Base-by-base conservation (phyloP, 805 yeast genomes). In the Grigorovia humatica region DNA sequence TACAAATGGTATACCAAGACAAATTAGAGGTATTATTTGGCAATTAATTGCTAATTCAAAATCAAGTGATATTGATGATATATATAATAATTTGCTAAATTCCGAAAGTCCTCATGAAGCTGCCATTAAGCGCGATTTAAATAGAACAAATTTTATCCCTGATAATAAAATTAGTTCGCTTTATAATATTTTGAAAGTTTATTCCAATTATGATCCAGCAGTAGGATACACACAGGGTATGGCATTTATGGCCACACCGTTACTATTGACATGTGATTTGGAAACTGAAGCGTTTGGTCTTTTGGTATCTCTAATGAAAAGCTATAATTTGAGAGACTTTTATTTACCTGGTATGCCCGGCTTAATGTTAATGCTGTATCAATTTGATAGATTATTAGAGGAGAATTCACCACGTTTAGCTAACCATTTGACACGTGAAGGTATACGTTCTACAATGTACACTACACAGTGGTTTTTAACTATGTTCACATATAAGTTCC, bases 161-260 rank as follows among this genome's bases (percentile, higher is more conserved):
- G 62, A 62, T 35, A 79, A 81, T 48, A 82, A 82, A 59, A 70
- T 75, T 12, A 82, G 78, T 38, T 81, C 87, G 48, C 70, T 93
- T 40, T 85, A 74, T 62, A 80, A 82, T 52, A 82, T 93, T 30
- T 77, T 93, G 55, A 86, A 85, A 62, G 90, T 89, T 0, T 93
- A 91, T 70, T 81, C 93, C 20, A 70, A 88, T 47, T 84, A 79
- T 65, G 98, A 93, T 66, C 81, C 85, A 1, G 97, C 90, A 49
- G 96, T 93, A 48, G 99, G 99, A 0, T 93, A 93, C 63, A 93
- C 97, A 1, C 99, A 93, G 68, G 98, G 99, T 8, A 89, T 93
- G 96, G 95, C 95, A 1, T 93, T 93, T 62, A 80, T 93, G 45
- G 79, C 87, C 0, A 88, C 88, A 6, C 97, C 99, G 2, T 68